Conservation (phyloP, 2,329 filamentous ascomycete genomes). For the Monosporascus cannonballus region DNA sequence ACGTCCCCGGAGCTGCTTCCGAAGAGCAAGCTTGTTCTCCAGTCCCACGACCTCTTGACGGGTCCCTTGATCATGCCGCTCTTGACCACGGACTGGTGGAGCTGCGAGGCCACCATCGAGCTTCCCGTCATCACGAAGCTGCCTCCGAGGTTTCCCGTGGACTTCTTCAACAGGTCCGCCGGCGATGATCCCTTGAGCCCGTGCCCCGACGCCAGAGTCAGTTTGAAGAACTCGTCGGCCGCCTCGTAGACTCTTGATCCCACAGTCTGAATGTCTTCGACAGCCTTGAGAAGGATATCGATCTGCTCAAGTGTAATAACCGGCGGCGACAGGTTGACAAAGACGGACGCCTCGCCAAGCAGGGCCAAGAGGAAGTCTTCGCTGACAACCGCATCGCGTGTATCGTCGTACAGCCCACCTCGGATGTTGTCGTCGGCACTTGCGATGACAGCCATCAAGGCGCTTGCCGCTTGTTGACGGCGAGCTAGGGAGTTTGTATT, state of each 20-base stretch:
- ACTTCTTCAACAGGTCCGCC: conserved; percentile 57
- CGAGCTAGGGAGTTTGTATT: conserved; percentile 47
- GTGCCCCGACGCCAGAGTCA: conserved; percentile 66
- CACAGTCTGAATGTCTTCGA: conserved; percentile 66
- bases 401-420: conserved; percentile 79
- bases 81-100: conserved; percentile 49
- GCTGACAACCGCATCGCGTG: conserved; percentile 75
- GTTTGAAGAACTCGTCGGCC: conserved; percentile 71
- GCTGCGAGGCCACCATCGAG: conserved; percentile 60
- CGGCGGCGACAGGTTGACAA: conserved; percentile 53
- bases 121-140: conserved; percentile 68
- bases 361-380: conserved; percentile 81
- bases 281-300: conserved; percentile 55
- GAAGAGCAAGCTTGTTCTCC: conserved; percentile 52
- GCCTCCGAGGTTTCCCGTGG: conserved; percentile 38
- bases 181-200: conserved; percentile 56
- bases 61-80: conserved; percentile 31
- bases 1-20: conserved; percentile 61
- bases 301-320: conserved; percentile 67
- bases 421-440: conserved; percentile 87
- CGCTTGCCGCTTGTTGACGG: conserved; percentile 63
- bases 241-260: conserved; percentile 64
- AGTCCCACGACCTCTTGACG: conserved; percentile 63
- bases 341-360: conserved; percentile 75
- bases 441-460: conserved; percentile 75